These are phyloP conservation scores for Phytophthora ramorum DNA, from an alignment of 352 stramenopile species.

Conservation along the genomic window DNA sequence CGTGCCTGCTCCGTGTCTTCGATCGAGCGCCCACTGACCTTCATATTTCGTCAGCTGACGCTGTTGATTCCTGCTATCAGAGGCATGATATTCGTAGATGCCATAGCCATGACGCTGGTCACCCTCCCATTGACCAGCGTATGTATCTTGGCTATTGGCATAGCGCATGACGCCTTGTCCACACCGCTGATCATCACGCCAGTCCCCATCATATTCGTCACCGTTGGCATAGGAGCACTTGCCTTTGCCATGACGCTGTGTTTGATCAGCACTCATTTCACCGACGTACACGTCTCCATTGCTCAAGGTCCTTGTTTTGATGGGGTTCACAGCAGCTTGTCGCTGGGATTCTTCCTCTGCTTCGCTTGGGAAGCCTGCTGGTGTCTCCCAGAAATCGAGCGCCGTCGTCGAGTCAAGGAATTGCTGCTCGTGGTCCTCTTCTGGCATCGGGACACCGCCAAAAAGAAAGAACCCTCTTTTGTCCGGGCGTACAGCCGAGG, in stretches of 20 bases:
- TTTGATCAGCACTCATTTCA: conserved; percentile 51
- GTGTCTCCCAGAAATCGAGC: conserved; percentile 70
- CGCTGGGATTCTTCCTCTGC: conserved; percentile 36
- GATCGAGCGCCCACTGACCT: conserved; percentile 71
- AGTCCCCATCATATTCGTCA: conserved; percentile 76
- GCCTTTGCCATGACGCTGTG: conserved; percentile 61
- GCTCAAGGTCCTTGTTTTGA: conserved; percentile 54
- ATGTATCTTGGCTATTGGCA: conserved; percentile 48
- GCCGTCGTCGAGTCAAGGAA: conserved; percentile 50
- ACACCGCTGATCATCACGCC: conserved; percentile 52
- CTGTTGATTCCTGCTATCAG: conserved; percentile 3
- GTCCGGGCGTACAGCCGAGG: conserved; percentile 40
- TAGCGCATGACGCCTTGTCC: conserved; percentile 67
- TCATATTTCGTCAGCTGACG: conserved; percentile 61
- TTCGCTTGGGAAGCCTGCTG: conserved; percentile 38
- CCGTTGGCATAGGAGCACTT: conserved; percentile 67
- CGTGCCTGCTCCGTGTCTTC: conserved; percentile 61
- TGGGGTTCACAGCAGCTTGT: conserved; percentile 33
- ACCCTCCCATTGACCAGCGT: conserved; percentile 59
- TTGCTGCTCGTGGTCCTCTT: conserved; percentile 19
- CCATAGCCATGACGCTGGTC: conserved; percentile 61
- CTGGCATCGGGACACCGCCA: conserved; percentile 39
- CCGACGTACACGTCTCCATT: conserved; percentile 81
- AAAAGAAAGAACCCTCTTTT: conserved; percentile 66
- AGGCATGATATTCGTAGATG: conserved; percentile 41